phyloP scores from a whole-genome alignment of 176 grass and related monocot species.

The Carex kokanica region DNA sequence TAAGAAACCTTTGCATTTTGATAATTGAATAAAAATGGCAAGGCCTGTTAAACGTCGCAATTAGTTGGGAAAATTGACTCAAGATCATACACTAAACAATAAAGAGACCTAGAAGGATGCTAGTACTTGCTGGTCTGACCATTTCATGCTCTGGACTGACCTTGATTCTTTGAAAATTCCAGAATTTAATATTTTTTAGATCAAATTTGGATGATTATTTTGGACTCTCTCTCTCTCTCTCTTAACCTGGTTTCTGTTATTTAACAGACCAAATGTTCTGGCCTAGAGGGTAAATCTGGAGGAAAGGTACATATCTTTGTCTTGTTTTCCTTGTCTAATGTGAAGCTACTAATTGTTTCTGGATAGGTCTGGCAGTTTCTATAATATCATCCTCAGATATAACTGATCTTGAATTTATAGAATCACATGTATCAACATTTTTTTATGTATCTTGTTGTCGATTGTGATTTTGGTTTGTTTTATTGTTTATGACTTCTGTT shows the following conservation, averaged over 20 bases:
- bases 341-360: conserved; percentile 12
- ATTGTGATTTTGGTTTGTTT: neutral
- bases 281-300: conserved; percentile 50
- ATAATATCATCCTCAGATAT: neutral
- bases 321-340: neutral
- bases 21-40: neutral
- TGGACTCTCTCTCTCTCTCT: neutral
- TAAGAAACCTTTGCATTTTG: neutral
- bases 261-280: conserved; percentile 66
- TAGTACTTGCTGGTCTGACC: neutral
- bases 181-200: neutral
- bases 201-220: neutral
- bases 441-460: neutral
- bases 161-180: neutral
- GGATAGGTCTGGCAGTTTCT: neutral
- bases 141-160: neutral
- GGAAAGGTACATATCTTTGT: conserved; percentile 56
- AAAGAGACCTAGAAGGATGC: neutral
- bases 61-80: neutral
- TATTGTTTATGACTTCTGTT: conserved; percentile 19
- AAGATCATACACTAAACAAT: neutral
- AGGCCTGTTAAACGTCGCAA: neutral
- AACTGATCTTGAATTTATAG: neutral
- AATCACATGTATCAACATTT: neutral
- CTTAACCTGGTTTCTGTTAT: conserved; percentile 7